Evolutionary conservation across 805 yeast genomes (phyloP).

Genomic region (Sugiyamaella lignohabitans): DNA sequence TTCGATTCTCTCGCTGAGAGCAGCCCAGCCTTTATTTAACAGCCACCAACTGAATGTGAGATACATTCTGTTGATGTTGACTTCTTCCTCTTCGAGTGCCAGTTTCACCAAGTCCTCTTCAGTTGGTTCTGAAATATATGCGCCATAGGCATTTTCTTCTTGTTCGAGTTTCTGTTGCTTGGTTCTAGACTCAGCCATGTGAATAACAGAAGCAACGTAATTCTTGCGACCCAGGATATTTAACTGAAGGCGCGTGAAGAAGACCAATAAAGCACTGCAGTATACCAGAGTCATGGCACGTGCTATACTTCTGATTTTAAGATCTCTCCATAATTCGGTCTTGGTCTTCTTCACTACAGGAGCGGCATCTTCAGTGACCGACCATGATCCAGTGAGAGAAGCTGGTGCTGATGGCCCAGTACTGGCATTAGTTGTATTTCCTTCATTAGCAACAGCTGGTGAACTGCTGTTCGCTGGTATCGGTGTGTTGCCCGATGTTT

Average conservation of each 20-base stretch:
- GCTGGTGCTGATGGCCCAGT: conserved; percentile 1
- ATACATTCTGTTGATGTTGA: conserved; percentile 62
- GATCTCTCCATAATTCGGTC: conserved; percentile 74
- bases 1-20: conserved; percentile 48
- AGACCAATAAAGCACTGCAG: conserved; percentile 58
- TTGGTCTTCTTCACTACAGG: conserved; percentile 37
- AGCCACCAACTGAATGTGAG: conserved; percentile 92
- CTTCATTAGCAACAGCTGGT: conserved; percentile 5
- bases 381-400: conserved; percentile 10
- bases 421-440: too few species aligned
- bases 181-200: conserved; percentile 45
- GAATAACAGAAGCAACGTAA: conserved; percentile 71
- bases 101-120: conserved; percentile 24
- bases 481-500: background rate
- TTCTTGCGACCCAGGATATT: conserved; percentile 84
- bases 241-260: conserved; percentile 77
- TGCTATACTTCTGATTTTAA: conserved; percentile 68
- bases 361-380: conserved; percentile 3
- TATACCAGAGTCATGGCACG: conserved; percentile 68
- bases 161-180: conserved; percentile 22
- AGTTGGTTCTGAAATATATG: conserved; percentile 20
- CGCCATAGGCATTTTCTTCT: conserved; percentile 22
- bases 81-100: conserved; percentile 24
- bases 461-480: conserved; percentile 3
- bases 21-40: conserved; percentile 75